Evolutionary conservation across 306 rosid genomes (phyloP).

Genomic region (Quercus cerris): DNA sequence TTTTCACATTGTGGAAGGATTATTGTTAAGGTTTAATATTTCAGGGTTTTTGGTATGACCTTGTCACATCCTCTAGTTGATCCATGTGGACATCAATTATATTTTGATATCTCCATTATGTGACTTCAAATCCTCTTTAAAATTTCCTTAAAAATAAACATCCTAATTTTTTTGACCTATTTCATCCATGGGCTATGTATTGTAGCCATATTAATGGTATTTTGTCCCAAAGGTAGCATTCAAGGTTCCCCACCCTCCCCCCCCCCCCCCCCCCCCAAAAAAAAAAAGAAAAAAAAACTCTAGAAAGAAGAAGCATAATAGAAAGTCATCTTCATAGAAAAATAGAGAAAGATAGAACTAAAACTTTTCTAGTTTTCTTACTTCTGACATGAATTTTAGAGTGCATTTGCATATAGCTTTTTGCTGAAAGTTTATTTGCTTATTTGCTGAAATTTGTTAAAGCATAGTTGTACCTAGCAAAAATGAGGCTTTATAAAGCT

Average conservation of each 20-base stretch:
- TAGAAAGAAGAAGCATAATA: not conserved
- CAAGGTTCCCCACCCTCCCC: not conserved
- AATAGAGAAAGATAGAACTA: not conserved
- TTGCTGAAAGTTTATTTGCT: too few relatives aligned
- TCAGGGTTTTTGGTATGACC: not conserved
- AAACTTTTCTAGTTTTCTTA: not conserved
- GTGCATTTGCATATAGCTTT: too few relatives aligned
- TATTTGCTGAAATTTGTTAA: too few relatives aligned
- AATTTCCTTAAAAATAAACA: not conserved
- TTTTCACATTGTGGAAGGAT: not conserved
- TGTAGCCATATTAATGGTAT: not conserved
- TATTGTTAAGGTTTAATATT: not conserved
- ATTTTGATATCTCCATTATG: not conserved
- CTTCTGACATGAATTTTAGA: not conserved
- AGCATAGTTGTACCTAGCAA: too few relatives aligned
- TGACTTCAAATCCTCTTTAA: not conserved
- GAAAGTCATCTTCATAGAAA: not conserved
- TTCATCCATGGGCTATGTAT: not conserved
- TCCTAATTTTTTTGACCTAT: not conserved
- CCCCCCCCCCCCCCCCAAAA: too few relatives aligned
- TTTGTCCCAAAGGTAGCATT: not conserved
- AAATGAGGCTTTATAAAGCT: too few relatives aligned
- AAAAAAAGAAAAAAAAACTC: not conserved
- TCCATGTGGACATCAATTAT: not conserved
- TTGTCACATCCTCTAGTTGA: not conserved